Conservation (phyloP, 2,329 filamentous ascomycete species). For the Boeremia exigua region DNA sequence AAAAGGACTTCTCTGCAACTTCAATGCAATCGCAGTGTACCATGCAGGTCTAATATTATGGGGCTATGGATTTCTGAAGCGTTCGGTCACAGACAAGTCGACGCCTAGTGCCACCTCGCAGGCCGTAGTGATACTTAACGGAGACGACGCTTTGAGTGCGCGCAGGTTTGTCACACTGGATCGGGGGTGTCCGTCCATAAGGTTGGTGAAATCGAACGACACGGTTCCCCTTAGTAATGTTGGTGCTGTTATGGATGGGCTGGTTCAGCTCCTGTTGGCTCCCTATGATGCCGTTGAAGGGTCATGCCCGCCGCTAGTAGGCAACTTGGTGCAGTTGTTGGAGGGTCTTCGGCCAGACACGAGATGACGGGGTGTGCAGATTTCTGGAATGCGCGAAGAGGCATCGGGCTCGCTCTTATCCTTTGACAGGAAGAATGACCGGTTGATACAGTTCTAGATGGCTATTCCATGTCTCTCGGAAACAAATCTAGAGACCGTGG, state of each 20-base stretch:
- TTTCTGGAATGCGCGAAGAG: too few species aligned
- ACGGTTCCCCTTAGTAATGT: constrained; percentile 59
- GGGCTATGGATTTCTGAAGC: constrained; percentile 67
- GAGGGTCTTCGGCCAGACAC: constrained; percentile 64
- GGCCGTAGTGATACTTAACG: constrained; percentile 59
- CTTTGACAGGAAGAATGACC: too few species aligned
- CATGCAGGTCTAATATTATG: constrained; percentile 72
- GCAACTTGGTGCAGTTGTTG: constrained; percentile 70
- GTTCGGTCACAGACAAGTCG: constrained; percentile 33
- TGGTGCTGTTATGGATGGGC: constrained; percentile 63
- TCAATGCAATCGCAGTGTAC: constrained; percentile 72
- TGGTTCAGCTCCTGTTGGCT: constrained; percentile 64
- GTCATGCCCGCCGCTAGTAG: constrained; percentile 64
- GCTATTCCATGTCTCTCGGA: background rate
- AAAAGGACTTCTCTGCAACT: constrained; percentile 64
- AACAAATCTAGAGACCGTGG: constrained; percentile 6
- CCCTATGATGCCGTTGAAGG: constrained; percentile 48
- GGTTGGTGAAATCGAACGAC: constrained; percentile 28
- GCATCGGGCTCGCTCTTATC: background rate
- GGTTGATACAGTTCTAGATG: background rate
- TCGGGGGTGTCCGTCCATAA: constrained; percentile 61
- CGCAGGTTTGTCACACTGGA: constrained; percentile 65
- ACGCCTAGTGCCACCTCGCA: constrained; percentile 35
- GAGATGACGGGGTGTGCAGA: constrained; percentile 13
- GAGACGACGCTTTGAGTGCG: constrained; percentile 58